Base-by-base conservation (phyloP, 129 eudicot genomes). In the Centrapalus pauciflorus region DNA sequence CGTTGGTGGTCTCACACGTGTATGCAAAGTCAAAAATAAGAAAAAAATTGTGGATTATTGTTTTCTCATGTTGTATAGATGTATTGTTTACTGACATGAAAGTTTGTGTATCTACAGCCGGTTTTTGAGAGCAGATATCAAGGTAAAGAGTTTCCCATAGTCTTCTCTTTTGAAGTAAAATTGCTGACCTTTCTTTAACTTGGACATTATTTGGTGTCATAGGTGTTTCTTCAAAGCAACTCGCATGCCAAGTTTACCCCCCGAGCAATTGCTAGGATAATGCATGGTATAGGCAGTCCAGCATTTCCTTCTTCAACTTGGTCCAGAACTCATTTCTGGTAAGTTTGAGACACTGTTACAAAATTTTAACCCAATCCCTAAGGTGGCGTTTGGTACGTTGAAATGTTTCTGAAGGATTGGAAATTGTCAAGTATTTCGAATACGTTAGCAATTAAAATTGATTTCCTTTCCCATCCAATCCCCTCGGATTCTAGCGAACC, bases 261-360 rank as follows among this genome's bases (percentile, higher is more conserved):
- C 14, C 77, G 99, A 32, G 99, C 99, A n/a, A 60, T 93, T 80
- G 96, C 96, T 55, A 84, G 96, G 80, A 86, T 89, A 80, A 74
- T 93, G 95, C 99, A 93, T 71, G 99, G 99, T 17, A 74, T 93
- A 62, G 73, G 81, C 14, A 86, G 96, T 69, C 99, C 99, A 33
- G 84, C 99, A 27, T 93, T 81, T 76, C 95, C 99, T 66, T 82
- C 96, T 66, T 79, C 90, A 21, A 82, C 80, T 74, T 93, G 99
- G 99, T 89, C 95, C 23, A 84, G 38, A 79, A 81, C 99, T 77
- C 99, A 93, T 86, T 93, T 93, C 82, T 93, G 99, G 99, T 93
- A 84, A 54, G 55, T 37, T 45, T 62, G 23, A 40, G 30, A 43
- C 17, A 23, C 32, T 49, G 49, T 20, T 14, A 46, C 67, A 41